Conservation (phyloP, 2,329 filamentous ascomycete genomes). For the Sphaerostilbella broomeana region DNA sequence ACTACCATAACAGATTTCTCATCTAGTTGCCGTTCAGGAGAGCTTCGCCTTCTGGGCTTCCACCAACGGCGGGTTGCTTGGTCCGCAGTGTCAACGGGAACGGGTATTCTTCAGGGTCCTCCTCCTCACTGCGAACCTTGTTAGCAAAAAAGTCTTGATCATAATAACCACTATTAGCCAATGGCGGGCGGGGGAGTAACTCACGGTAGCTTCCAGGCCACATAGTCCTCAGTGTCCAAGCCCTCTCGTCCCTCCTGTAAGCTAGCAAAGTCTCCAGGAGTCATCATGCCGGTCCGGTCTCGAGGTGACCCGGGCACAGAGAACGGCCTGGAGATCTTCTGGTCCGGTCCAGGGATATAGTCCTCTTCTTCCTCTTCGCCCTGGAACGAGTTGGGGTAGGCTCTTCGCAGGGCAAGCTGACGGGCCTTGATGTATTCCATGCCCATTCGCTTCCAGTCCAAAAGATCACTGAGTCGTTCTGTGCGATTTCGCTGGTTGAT, state of each 20-base stretch:
- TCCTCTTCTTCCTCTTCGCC: conserved; percentile 77
- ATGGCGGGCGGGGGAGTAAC: conserved; percentile 34
- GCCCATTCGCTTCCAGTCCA: conserved; percentile 99
- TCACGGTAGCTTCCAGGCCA: conserved; percentile 96
- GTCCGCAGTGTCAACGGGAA: conserved; percentile 53
- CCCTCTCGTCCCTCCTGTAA: conserved; percentile 92
- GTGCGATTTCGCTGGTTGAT: conserved; percentile 99
- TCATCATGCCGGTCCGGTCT: conserved; percentile 96
- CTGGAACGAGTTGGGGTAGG: conserved; percentile 81
- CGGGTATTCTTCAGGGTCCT: conserved; percentile 71
- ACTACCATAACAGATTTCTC: not conserved
- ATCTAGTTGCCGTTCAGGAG: conserved; percentile 17
- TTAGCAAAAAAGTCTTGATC: too few species aligned
- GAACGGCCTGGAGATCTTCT: conserved; percentile 91
- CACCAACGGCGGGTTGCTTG: conserved; percentile 39
- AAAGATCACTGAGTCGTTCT: conserved; percentile 84
- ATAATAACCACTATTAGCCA: conserved; percentile 18
- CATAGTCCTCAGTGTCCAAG: conserved; percentile 92
- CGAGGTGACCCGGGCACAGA: conserved; percentile 90
- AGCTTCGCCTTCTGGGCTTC: conserved; percentile 19
- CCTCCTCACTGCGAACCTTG: conserved; percentile 90
- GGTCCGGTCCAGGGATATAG: conserved; percentile 85
- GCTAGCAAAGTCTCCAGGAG: conserved; percentile 93
- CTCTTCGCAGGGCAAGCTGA: conserved; percentile 82
- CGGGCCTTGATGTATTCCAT: conserved; percentile 98